Evolutionary conservation across 305 asterid genomes (phyloP).

Genomic region (Ilex paraguariensis): DNA sequence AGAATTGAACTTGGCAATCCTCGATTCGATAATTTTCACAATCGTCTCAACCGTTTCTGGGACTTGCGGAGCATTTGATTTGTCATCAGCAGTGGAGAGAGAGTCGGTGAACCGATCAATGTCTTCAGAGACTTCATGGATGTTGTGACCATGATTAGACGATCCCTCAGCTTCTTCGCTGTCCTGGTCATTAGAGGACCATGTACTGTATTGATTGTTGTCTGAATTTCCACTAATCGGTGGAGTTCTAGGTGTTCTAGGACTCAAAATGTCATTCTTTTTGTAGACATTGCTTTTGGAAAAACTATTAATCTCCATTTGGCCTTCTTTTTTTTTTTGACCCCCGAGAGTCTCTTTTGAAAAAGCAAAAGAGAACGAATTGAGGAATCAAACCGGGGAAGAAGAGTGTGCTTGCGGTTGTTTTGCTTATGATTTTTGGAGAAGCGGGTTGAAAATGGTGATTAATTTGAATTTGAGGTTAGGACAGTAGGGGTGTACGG

Average conservation of each 20-base stretch:
- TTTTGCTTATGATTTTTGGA: too few relatives aligned
- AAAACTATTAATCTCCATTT: too few relatives aligned
- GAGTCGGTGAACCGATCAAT: not conserved
- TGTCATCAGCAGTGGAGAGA: not conserved
- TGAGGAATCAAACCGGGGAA: not conserved
- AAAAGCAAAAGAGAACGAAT: not conserved
- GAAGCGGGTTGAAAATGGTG: too few relatives aligned
- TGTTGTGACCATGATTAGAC: not conserved
- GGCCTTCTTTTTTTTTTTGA: too few relatives aligned
- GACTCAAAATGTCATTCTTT: not conserved
- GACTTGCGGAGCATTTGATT: not conserved
- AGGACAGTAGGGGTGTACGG: too few relatives aligned
- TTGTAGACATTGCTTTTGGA: not conserved
- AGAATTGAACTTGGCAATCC: not conserved
- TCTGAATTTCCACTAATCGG: not conserved
- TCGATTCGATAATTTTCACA: not conserved
- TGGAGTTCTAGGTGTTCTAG: not conserved
- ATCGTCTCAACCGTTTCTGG: not conserved
- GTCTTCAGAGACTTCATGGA: not conserved
- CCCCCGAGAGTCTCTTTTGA: not conserved
- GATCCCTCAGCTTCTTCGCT: not conserved
- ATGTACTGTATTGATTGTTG: not conserved
- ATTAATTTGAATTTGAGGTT: too few relatives aligned
- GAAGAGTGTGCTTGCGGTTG: too few relatives aligned
- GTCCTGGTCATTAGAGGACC: not conserved